phyloP scores from a whole-genome alignment of 1,284 basidiomycete species.

The Ganoderma boninense region DNA sequence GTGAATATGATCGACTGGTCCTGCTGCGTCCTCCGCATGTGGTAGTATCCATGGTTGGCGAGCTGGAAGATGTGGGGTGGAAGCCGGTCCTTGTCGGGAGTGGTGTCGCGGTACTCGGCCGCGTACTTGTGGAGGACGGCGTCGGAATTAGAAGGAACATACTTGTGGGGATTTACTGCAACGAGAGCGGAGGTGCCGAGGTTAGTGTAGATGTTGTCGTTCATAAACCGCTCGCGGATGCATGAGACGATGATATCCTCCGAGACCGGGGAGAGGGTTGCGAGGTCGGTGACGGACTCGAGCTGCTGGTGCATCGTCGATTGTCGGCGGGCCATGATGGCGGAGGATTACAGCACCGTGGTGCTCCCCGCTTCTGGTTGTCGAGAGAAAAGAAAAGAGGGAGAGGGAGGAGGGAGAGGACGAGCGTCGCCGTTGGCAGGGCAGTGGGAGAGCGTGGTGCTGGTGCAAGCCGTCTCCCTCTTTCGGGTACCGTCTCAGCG shows the following conservation, averaged over 20 bases:
- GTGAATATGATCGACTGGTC: constrained; percentile 90
- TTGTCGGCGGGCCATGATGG: constrained; percentile 41
- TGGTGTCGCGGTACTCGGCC: constrained; percentile 66
- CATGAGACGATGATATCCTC: constrained; percentile 86
- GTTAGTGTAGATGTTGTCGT: constrained; percentile 83
- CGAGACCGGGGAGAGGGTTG: constrained; percentile 64
- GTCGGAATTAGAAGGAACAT: constrained; percentile 83
- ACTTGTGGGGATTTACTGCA: constrained; percentile 91
- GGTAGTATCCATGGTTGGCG: constrained; percentile 93
- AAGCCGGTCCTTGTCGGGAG: constrained; percentile 51
- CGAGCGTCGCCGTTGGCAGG: constrained; percentile 33
- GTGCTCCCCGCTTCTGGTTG: constrained; percentile 32
- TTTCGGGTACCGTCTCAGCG: neutral
- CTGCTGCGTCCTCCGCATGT: constrained; percentile 93
- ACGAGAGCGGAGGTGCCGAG: constrained; percentile 79
- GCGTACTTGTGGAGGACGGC: constrained; percentile 86
- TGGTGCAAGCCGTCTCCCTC: neutral
- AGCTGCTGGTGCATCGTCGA: constrained; percentile 64
- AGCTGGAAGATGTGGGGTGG: constrained; percentile 88
- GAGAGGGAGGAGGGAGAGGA: constrained; percentile 20
- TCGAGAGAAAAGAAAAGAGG: constrained; percentile 31
- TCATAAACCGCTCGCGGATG: constrained; percentile 87
- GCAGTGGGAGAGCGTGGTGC: constrained; percentile 29
- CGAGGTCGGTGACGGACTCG: constrained; percentile 73
- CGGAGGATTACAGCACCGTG: constrained; percentile 30